Base-by-base conservation (phyloP, 768 basidiomycete genomes). In the Serendipita vermifera region DNA sequence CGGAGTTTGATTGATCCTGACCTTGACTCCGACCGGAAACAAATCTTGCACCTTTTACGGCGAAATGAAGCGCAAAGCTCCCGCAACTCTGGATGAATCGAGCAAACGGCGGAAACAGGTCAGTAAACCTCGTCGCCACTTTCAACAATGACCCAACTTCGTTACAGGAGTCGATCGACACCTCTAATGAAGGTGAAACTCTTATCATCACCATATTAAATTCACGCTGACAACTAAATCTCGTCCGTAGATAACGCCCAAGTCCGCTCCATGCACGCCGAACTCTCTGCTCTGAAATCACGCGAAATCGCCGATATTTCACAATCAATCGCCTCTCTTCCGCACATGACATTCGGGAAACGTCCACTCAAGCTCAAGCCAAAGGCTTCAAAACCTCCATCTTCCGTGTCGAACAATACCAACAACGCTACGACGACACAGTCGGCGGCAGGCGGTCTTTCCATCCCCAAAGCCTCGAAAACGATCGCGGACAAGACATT, bases 31-130 rank as follows among this genome's bases (percentile, higher is more conserved):
- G n/a, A n/a, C n/a, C n/a, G n/a, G n/a, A n/a, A n/a, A n/a, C n/a
- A n/a, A n/a, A n/a, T n/a, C n/a, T n/a, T n/a, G n/a, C n/a, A n/a
- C n/a, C n/a, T n/a, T n/a, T n/a, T n/a, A n/a, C n/a, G n/a, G n/a
- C n/a, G n/a, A n/a, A n/a, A 51, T 51, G 46, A 51, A 51, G 46
- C 5, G 46, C 9, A 51, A 51, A 31, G 46, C 46, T 1, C 46
- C 46, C 9, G 26, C 46, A 22, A 27, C 27, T 29, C 46, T 27
- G 17, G 46, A 51, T 9, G 46, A 9, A 11, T 4, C 46, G 9
- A 29, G 20, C 22, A 51, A 51, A 29, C 20, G 46, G 17, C 46
- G 46, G 46, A 51, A 51, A 51, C 46, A 22, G 46, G 46, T 51
- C 7, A 51, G 46, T 27, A 41, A 17, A 41, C 22, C 5, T 15